These are phyloP conservation scores for Plasmodium fragile DNA, from an alignment of 169 alveolate species.

Conservation along the genomic window DNA sequence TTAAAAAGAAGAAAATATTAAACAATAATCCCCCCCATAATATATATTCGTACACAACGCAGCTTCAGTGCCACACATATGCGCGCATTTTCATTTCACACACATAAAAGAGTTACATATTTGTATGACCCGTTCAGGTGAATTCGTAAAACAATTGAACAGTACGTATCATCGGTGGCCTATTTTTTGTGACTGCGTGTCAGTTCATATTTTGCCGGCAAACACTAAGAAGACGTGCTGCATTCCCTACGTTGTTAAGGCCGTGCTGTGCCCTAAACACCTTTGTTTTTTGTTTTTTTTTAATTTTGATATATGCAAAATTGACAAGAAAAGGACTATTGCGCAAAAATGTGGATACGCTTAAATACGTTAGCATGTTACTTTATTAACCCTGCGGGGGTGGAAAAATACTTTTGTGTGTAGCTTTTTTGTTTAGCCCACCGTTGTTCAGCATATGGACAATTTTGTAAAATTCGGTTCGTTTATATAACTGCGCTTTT, in stretches of 20 bases:
- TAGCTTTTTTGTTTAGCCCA: not conserved
- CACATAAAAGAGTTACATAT: not conserved
- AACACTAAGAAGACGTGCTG: not conserved
- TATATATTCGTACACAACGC: not conserved
- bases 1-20: not conserved
- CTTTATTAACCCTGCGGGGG: not conserved
- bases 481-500: not conserved
- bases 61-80: not conserved
- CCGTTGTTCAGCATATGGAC: not conserved
- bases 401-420: not conserved
- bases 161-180: not conserved
- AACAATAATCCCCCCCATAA: not conserved
- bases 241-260: not conserved
- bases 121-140: not conserved
- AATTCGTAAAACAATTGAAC: conserved; percentile 12
- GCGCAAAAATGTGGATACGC: not conserved
- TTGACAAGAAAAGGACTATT: not conserved
- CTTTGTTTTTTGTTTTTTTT: conserved; percentile 4
- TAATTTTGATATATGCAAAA: not conserved
- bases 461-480: not conserved
- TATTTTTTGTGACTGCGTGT: conserved; percentile 17
- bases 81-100: conserved; percentile 3
- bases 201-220: not conserved
- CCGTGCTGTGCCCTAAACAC: not conserved
- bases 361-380: not conserved